Evolutionary conservation across 352 stramenopile genomes (phyloP).

Genomic region (Hyphochytrium catenoides): DNA sequence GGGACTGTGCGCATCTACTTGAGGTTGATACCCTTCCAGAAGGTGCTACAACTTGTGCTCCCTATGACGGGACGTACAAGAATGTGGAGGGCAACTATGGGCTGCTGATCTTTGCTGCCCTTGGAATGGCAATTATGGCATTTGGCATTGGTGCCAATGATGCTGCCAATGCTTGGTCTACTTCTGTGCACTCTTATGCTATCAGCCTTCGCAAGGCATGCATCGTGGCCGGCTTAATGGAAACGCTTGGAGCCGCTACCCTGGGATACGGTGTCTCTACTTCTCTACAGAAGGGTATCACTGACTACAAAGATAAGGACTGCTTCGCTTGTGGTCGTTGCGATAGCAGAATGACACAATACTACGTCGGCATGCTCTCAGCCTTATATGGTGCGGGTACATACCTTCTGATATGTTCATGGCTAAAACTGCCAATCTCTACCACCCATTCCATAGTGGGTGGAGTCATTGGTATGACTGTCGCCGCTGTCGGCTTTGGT

Average conservation of each 20-base stretch:
- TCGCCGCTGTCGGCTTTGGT: constrained; percentile 15
- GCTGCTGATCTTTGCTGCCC: constrained; percentile 9
- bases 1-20: no score
- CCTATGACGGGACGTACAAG: constrained; percentile 11
- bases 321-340: constrained; percentile 17
- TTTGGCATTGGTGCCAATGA: constrained; percentile 46
- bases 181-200: constrained; percentile 37
- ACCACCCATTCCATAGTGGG: constrained; percentile 43
- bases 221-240: constrained; percentile 35
- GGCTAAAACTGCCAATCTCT: constrained; percentile 29
- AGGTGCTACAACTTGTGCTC: constrained; percentile 5
- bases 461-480: constrained; percentile 31
- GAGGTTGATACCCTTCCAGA: constrained; percentile 1
- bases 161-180: constrained; percentile 59
- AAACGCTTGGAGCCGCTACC: constrained; percentile 47
- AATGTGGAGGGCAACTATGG: constrained; percentile 10
- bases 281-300: constrained; percentile 31
- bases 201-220: constrained; percentile 40
- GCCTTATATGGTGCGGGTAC: constrained; percentile 18
- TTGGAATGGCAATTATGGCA: constrained; percentile 13
- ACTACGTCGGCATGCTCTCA: constrained; percentile 33
- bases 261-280: constrained; percentile 39
- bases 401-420: constrained; percentile 27
- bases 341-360: constrained; percentile 24
- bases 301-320: constrained; percentile 7